Base-by-base conservation (phyloP, 495 filamentous ascomycete genomes). In the Penicillium antarcticum region DNA sequence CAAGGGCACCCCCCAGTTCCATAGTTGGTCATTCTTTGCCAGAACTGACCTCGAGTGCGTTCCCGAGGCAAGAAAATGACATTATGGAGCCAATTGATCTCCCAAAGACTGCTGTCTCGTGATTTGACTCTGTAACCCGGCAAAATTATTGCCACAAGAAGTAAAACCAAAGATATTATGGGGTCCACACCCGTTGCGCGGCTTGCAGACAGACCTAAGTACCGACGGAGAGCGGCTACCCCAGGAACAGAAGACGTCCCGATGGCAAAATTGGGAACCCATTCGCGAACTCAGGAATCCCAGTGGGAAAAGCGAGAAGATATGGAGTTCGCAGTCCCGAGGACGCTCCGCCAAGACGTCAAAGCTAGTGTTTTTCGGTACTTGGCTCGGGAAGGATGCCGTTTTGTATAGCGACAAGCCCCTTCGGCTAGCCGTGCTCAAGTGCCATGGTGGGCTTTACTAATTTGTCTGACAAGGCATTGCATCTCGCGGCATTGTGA, bases 361-460 rank as follows among this genome's bases (percentile, higher is more conserved):
- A 24, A 31, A 36, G 23, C 23, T 6, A 36, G 38, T 13, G 31
- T 1, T 6, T 4, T 29, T 59, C 61, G 61, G 61, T 57, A 64
- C 55, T 64, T 61, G 45, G 19, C 31, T 33, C 38, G 34, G 21
- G n/a, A 10, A 17, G 21, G 12, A 34, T 45, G 54, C 55, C 45
- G 45, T 16, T 17, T 1, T 11, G 13, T n/a, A 16, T 26, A 42
- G 39, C 16, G 24, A 34, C 12, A 48, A 33, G n/a, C 21, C 9
- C 14, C 14, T 14, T 57, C 58, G 55, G 53, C 31, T 52, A 62
- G 56, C 62, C 61, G 61, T 52, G 23, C 21, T 55, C 51, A 65
- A 60, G 16, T 65, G 62, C 58, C 59, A 58, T 41, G 23, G 23
- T 43, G 35, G 26, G 8, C 26, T 29, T 10, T 8, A 29, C 26